These are phyloP conservation scores for Botrytis sinoallii DNA, from an alignment of 2,329 filamentous ascomycete species.

Conservation along the genomic window DNA sequence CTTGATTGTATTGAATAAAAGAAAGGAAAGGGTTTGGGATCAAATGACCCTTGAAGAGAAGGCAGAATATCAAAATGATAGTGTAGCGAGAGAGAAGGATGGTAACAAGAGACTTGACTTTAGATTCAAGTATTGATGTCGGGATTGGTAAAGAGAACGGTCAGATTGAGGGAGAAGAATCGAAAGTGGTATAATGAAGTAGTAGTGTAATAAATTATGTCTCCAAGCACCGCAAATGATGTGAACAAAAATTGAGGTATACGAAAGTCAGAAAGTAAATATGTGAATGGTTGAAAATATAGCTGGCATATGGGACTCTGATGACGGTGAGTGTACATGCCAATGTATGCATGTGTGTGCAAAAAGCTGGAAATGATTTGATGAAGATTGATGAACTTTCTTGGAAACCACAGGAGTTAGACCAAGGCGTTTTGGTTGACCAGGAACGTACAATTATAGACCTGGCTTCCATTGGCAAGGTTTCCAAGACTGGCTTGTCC, in stretches of 20 bases:
- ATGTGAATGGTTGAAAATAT: neutral
- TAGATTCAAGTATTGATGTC: conserved; percentile 11
- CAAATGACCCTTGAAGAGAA: conserved; percentile 46
- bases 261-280: neutral
- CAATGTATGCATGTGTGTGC: neutral
- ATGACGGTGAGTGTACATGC: neutral
- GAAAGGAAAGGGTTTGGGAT: conserved; percentile 48
- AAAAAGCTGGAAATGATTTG: neutral
- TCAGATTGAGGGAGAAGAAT: neutral
- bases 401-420: neutral
- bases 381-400: neutral
- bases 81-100: conserved; percentile 37
- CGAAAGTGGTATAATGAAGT: neutral
- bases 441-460: neutral
- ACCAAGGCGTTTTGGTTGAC: neutral
- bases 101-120: conserved; percentile 20
- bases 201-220: neutral
- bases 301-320: neutral
- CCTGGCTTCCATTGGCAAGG: neutral
- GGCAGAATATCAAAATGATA: conserved; percentile 46
- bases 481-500: neutral
- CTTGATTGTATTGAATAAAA: conserved; percentile 46
- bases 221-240: neutral
- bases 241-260: neutral
- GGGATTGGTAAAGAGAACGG: neutral